Conservation (phyloP, 768 basidiomycete species). For the Tephrocybe sp. region DNA sequence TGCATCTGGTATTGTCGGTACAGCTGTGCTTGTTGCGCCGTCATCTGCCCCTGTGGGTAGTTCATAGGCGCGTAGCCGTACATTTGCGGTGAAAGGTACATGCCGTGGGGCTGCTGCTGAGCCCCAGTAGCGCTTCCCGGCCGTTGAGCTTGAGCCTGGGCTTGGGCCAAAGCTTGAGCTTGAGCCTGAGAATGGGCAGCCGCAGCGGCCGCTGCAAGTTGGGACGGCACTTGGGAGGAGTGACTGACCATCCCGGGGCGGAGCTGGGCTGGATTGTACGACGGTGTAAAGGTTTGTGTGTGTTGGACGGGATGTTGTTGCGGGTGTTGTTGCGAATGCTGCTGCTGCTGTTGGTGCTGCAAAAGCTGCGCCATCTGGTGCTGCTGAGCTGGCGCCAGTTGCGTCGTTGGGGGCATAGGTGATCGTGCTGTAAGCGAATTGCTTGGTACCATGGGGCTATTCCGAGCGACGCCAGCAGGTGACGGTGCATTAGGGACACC, state of each 20-base stretch:
- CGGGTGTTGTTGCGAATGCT: slow-evolving; percentile 6
- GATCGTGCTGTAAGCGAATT: slow-evolving; percentile 30
- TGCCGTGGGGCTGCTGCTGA: slow-evolving; percentile 16
- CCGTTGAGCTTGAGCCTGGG: slow-evolving; percentile 4
- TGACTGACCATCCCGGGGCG: slow-evolving; percentile 29
- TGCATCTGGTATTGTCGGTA: slow-evolving; percentile 1
- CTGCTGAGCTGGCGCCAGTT: slow-evolving; percentile 21
- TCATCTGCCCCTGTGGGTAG: slow-evolving; percentile 11
- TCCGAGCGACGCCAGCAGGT: slow-evolving; percentile 24
- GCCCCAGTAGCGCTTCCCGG: slow-evolving; percentile 12
- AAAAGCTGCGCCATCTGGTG: slow-evolving; percentile 18
- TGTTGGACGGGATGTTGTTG: slow-evolving; percentile 22
- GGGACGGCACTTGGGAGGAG: slow-evolving; percentile 22
- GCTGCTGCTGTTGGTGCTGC: slow-evolving; percentile 10
- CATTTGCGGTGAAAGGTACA: slow-evolving; percentile 19
- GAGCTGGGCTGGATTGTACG: slow-evolving; percentile 35
- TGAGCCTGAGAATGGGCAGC: slow-evolving; percentile 13
- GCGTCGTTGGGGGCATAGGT: slow-evolving; percentile 29
- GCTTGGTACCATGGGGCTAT: slow-evolving; percentile 36
- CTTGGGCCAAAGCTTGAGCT: slow-evolving; percentile 12
- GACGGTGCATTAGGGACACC: slow-evolving; percentile 9
- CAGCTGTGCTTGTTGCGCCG: background rate
- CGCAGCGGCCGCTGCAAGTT: slow-evolving; percentile 20
- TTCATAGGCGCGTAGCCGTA: slow-evolving; percentile 17
- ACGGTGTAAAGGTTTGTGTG: slow-evolving; percentile 23